Conservation (phyloP, 1,139 yeast species). For the Sporopachydermia cereana region DNA sequence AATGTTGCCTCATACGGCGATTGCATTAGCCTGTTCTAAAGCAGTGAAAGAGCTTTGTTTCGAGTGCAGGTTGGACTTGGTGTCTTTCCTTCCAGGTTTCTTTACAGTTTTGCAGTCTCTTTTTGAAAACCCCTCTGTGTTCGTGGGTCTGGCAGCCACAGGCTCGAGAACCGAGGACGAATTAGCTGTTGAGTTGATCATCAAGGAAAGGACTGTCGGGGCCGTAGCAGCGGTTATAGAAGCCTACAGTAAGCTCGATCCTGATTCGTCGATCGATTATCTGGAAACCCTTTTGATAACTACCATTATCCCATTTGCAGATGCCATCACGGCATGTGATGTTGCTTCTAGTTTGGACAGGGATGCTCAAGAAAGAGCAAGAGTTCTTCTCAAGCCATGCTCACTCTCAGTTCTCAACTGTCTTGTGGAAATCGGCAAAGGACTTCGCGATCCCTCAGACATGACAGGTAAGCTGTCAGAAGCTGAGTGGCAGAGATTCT, state of each 20-base stretch:
- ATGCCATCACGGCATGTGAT: constrained; percentile 20
- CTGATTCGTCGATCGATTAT: constrained; percentile 16
- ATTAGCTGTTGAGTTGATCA: constrained; percentile 13
- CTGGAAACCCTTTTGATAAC: constrained; percentile 17
- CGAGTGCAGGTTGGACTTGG: constrained; percentile 17
- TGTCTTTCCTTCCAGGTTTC: not conserved
- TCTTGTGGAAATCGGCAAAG: constrained; percentile 56
- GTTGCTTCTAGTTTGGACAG: not conserved
- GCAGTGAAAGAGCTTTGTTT: constrained; percentile 27
- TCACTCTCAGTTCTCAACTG: constrained; percentile 46
- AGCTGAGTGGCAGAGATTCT: not conserved
- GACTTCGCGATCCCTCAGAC: constrained; percentile 31
- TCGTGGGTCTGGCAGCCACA: not conserved
- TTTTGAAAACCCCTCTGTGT: not conserved
- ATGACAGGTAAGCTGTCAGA: constrained; percentile 8
- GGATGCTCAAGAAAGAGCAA: not conserved
- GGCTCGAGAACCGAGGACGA: not conserved
- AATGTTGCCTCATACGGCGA: constrained; percentile 18
- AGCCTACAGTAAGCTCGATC: constrained; percentile 13
- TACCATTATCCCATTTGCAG: not conserved
- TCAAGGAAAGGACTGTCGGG: constrained; percentile 26
- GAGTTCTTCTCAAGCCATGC: constrained; percentile 19
- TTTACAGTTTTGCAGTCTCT: constrained; percentile 3
- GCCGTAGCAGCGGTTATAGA: constrained; percentile 26
- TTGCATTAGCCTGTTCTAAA: constrained; percentile 25